Percentiles rank a stretch among this genome's conserved stretches.
Conservation (phyloP, 2,329 filamentous ascomycete species). For the Penicillium verrucosum region DNA sequence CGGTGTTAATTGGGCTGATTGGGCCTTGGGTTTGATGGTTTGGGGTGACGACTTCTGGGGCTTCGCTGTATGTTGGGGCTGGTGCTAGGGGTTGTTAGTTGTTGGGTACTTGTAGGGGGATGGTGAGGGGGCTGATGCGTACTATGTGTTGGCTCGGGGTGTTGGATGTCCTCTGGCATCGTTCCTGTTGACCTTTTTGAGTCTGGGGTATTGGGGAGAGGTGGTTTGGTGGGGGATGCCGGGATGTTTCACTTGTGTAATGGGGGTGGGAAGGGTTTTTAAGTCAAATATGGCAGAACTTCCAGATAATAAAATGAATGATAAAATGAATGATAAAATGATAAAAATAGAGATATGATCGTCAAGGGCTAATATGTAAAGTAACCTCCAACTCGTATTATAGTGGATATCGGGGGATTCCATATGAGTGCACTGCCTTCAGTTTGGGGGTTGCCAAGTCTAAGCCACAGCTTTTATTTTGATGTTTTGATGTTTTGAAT, state of each 20-base stretch:
- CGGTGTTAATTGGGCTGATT: not conserved
- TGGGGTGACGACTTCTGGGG: not conserved
- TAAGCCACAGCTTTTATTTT: not conserved
- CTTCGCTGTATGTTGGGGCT: conserved; percentile 3
- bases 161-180: not conserved
- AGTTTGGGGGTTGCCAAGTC: not conserved
- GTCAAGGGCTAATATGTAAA: not conserved
- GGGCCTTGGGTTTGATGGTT: not conserved
- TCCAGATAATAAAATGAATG: not conserved
- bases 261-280: not conserved
- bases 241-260: no score
- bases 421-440: not conserved
- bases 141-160: not conserved
- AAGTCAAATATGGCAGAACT: not conserved
- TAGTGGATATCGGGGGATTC: not conserved
- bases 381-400: not conserved
- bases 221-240: not conserved
- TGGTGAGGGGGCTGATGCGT: not conserved
- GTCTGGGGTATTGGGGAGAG: not conserved
- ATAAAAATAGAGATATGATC: not conserved
- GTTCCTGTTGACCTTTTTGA: not conserved
- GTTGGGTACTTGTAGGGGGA: not conserved
- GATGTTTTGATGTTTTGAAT: not conserved
- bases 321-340: not conserved
- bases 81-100: not conserved